These are phyloP conservation scores for Uncinocarpus reesii DNA, from an alignment of 2,329 filamentous ascomycete species.

Conservation along the genomic window DNA sequence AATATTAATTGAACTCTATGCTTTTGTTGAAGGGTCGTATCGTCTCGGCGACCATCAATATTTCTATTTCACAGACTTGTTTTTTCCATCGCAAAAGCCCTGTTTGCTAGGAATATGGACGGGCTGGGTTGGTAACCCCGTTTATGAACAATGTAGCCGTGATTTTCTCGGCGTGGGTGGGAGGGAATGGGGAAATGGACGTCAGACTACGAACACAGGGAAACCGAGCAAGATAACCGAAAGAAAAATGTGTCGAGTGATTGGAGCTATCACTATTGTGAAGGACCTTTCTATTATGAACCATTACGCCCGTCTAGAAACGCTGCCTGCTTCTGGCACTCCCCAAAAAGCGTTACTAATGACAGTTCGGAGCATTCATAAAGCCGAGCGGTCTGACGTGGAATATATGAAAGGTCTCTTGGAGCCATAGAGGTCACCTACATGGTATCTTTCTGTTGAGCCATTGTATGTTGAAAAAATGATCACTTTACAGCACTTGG, in stretches of 20 bases:
- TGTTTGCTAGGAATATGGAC: conserved; percentile 14
- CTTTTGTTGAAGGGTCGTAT: conserved; percentile 16
- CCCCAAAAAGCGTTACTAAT: background rate
- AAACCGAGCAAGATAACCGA: background rate
- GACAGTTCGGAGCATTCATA: conserved; percentile 12
- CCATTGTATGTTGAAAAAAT: background rate
- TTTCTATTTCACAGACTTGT: conserved; percentile 16
- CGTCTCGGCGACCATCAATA: conserved; percentile 11
- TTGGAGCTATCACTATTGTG: conserved; percentile 5
- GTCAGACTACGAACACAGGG: background rate
- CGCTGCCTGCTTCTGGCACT: background rate
- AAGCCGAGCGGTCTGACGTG: conserved; percentile 13
- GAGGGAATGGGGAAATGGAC: background rate
- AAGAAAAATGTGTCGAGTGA: conserved; percentile 10
- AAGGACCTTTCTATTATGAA: background rate
- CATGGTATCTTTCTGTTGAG: background rate
- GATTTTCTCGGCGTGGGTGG: conserved; percentile 7
- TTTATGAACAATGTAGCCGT: conserved; percentile 6
- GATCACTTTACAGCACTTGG: no score
- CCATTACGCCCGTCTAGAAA: background rate
- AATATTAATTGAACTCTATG: conserved; percentile 16
- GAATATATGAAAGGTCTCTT: conserved; percentile 10
- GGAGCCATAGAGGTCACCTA: background rate
- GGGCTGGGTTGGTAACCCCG: conserved; percentile 7
- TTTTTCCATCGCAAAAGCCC: conserved; percentile 11